Percentiles rank a stretch among this genome's conserved stretches.
Conservation (phyloP, 495 filamentous ascomycete genomes). For the Echria macrotheca region DNA sequence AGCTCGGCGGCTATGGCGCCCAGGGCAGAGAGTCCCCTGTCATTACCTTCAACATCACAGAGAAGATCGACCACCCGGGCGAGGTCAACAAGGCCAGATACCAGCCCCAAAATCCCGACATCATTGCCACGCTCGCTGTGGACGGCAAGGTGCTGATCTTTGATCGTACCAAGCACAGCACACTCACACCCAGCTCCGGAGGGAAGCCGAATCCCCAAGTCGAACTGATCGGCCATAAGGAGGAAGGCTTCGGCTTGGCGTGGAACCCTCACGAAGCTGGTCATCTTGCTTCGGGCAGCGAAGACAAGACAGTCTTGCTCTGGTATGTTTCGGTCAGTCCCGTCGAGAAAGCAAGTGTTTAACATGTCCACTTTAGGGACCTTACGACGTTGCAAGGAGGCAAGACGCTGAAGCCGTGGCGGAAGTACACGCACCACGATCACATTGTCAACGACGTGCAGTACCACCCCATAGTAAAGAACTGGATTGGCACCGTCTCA, state of each 20-base stretch:
- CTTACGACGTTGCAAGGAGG: constrained; percentile 63
- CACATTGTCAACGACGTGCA: constrained; percentile 96
- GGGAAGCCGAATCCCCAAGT: constrained; percentile 73
- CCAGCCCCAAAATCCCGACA: constrained; percentile 93
- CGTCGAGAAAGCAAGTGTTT: too few species aligned
- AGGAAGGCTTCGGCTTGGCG: constrained; percentile 89
- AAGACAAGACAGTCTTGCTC: constrained; percentile 83
- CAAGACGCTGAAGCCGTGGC: constrained; percentile 61
- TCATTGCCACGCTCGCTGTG: constrained; percentile 90
- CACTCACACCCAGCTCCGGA: constrained; percentile 59
- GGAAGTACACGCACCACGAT: constrained; percentile 80
- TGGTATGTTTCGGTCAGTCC: constrained; percentile 73
- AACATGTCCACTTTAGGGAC: too few species aligned
- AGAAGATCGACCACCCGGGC: constrained; percentile 92
- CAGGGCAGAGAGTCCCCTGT: constrained; percentile 50
- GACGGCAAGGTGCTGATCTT: constrained; percentile 87
- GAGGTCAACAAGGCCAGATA: constrained; percentile 99
- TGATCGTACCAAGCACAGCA: constrained; percentile 90
- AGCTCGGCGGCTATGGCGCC: constrained; percentile 89
- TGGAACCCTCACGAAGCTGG: constrained; percentile 87
- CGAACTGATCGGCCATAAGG: constrained; percentile 76
- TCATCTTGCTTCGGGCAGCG: constrained; percentile 79
- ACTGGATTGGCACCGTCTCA: constrained; percentile 85
- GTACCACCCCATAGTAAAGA: constrained; percentile 76
- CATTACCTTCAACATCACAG: constrained; percentile 81